Evolutionary conservation across 805 yeast species (phyloP), one percentile per base, ranked within the genome.

Genomic region (Metschnikowia lochheadii): DNA sequence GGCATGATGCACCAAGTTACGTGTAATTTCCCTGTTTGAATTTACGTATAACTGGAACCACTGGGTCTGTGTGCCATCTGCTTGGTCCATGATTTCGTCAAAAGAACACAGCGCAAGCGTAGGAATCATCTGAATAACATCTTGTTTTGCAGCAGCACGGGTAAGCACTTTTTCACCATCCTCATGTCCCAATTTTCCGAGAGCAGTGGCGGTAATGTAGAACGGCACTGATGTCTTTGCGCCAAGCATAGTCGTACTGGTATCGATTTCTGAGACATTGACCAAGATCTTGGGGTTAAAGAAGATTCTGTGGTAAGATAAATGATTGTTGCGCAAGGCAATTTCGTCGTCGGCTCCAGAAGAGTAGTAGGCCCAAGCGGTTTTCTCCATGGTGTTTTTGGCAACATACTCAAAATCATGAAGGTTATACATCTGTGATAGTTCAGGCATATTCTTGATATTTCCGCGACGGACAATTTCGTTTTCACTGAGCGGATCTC

Each of bases 371-470:
- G 94, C 94, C 95, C 97, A 88, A 0, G 94, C 97, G 15, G 66
- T 79, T 49, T 81, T 82, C 31, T 88, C 79, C 76, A 92, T 73
- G 33, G 88, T 85, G 52, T 83, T 79, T 46, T 89, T 77, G 3
- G 98, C 97, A 41, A 92, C 81, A 59, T 80, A 79, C 66, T 92
- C 98, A 63, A 92, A 90, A 66, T 92, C 98, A 59, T 82, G 84
- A 52, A 89, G 60, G 61, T 94, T 92, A 63, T 83, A 81, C 51
- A 91, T 78, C 59, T 81, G 83, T 6, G 80, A 73, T 37, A 92
- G 62, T 14, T 82, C 83, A 1, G 98, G 98, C 67, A 80, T 81
- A 50, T 74, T 70, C 33, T 60, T 62, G 34, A 60, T 14, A 35
- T 48, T 40, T 13, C 44, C 40, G 14, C 50, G 40, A 21, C 60